Base-by-base conservation (phyloP, 306 rosid genomes). In the Lablab purpureus region DNA sequence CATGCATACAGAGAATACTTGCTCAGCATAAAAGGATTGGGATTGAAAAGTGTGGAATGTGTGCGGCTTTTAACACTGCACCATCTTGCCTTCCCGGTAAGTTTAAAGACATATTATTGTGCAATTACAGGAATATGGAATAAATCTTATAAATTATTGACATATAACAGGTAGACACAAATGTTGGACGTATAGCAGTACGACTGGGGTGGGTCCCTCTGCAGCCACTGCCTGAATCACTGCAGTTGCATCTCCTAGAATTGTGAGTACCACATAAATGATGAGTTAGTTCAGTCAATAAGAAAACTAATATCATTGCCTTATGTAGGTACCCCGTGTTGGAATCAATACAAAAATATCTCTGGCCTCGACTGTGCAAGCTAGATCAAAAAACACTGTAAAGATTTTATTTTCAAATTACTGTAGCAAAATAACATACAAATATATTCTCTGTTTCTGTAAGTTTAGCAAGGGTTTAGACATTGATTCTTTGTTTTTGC, bases 191-290 rank as follows among this genome's bases (percentile, higher is more conserved):
- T 9, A 96, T 96, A 80, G 99, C 98, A 27, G 99, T 96, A 77
- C 86, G 99, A 80, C 82, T 96, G 74, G 99, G 99, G 87, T 96
- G 99, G 99, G 99, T 96, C 49, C 99, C 99, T 70, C 98, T 96
- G 73, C 99, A 91, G 80, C 99, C 99, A 50, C 87, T 96, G 70
- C 99, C 99, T n/a, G 99, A 96, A 85, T 91, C 99, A 82, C 86
- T 96, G 45, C 99, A 96, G 87, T 87, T 96, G 90, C 99, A 96
- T 86, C 99, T 96, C 80, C 92, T 96, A 43, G 99, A 96, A 86
- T 49, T 96, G 99, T 96, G 76, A 90, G 99, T 83, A 76, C 71
- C 76, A 10, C 76, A 49, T 60, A 81, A 71, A 74, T 52, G 72
- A 66, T 71, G 27, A 64, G 46, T 28, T 67, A 41, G 25, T 74